Conservation (phyloP, 768 basidiomycete genomes). For the Termitomyces sp. region DNA sequence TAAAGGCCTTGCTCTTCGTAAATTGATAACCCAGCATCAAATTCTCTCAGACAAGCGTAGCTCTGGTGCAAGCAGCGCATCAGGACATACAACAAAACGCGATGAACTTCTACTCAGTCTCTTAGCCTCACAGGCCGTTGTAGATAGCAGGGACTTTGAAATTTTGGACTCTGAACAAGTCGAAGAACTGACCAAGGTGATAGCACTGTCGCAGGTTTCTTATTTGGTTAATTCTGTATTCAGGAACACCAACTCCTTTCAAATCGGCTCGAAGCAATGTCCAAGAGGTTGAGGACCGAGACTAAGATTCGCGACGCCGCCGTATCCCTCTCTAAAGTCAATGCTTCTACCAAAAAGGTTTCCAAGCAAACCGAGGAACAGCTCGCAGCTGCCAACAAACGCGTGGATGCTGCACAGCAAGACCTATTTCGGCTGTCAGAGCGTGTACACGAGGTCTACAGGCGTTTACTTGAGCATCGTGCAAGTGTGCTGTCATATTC, state of each 20-base stretch:
- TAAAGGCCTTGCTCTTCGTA: slow-evolving; percentile 8
- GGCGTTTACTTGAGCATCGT: slow-evolving; percentile 72
- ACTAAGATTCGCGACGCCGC: slow-evolving; percentile 88
- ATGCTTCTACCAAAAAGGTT: slow-evolving; percentile 50
- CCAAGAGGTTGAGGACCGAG: slow-evolving; percentile 74
- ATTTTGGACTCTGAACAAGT: slow-evolving; percentile 58
- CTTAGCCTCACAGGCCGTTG: slow-evolving; percentile 87
- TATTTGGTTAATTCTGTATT: slow-evolving; percentile 1
- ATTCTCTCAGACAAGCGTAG: slow-evolving; percentile 28
- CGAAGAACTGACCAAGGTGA: slow-evolving; percentile 47
- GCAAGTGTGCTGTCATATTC: slow-evolving; percentile 76
- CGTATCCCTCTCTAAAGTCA: slow-evolving; percentile 64
- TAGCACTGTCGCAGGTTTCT: slow-evolving; percentile 2
- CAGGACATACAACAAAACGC: slow-evolving; percentile 47
- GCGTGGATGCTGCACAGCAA: slow-evolving; percentile 64
- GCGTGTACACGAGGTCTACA: slow-evolving; percentile 56
- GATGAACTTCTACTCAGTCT: slow-evolving; percentile 89
- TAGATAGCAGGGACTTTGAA: slow-evolving; percentile 82
- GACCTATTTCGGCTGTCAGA: slow-evolving; percentile 69
- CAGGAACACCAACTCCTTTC: slow-evolving; percentile 75
- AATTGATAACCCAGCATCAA: slow-evolving; percentile 10
- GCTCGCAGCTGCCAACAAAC: slow-evolving; percentile 66
- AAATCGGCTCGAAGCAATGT: slow-evolving; percentile 59
- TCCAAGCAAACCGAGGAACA: slow-evolving; percentile 68
- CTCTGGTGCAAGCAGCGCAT: slow-evolving; percentile 19